Evolutionary conservation across 352 stramenopile species (phyloP).

Genomic region (Phytopythium cucurbitacearum): DNA sequence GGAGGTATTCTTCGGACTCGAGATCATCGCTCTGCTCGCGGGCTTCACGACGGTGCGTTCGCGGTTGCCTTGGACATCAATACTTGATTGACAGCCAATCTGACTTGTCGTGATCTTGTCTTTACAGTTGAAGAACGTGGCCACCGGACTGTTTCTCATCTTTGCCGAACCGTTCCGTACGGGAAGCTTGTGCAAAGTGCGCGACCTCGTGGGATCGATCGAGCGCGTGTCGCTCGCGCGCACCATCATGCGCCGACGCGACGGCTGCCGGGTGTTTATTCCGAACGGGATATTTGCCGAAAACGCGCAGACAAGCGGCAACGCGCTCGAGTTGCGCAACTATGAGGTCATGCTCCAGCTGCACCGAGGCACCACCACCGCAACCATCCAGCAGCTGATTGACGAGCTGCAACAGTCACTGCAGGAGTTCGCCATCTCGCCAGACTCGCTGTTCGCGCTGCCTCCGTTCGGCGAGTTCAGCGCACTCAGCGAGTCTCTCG

Average conservation of each 20-base stretch:
- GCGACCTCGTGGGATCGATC: slow-evolving; percentile 51
- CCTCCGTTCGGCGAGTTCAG: neutral
- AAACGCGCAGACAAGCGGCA: slow-evolving; percentile 64
- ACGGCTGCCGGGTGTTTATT: slow-evolving; percentile 71
- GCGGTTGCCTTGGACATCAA: neutral
- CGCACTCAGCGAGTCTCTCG: neutral
- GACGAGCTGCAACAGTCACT: slow-evolving; percentile 29
- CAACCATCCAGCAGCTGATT: slow-evolving; percentile 39
- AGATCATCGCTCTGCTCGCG: slow-evolving; percentile 50
- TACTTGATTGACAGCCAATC: neutral
- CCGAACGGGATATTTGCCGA: slow-evolving; percentile 80
- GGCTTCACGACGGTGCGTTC: slow-evolving; percentile 61
- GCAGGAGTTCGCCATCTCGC: slow-evolving; percentile 27
- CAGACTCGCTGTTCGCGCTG: neutral
- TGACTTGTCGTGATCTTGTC: neutral
- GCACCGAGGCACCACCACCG: slow-evolving; percentile 29
- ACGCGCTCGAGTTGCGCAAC: slow-evolving; percentile 37
- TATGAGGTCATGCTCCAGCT: slow-evolving; percentile 48
- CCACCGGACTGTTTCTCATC: slow-evolving; percentile 77
- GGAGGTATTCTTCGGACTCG: slow-evolving; percentile 62
- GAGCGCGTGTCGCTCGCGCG: slow-evolving; percentile 72
- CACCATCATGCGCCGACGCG: slow-evolving; percentile 58
- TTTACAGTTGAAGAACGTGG: slow-evolving; percentile 74
- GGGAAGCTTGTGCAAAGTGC: slow-evolving; percentile 55
- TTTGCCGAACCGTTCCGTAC: slow-evolving; percentile 80